phyloP scores from a whole-genome alignment of 192 early-diverging fungal genomes.

The Gonapodya prolifera region DNA sequence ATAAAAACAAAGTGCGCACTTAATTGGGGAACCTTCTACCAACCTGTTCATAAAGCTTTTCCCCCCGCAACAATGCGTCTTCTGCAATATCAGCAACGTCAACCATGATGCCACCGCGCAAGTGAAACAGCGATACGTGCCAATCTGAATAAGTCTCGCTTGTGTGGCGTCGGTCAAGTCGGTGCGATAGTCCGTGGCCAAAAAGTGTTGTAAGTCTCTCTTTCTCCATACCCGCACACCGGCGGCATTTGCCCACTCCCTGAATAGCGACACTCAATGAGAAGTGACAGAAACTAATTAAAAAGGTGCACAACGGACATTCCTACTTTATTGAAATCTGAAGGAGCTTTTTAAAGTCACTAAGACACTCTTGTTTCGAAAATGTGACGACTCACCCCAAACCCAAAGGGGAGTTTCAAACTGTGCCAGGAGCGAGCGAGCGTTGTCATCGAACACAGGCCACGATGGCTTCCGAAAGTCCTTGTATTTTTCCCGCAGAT shows the following conservation, averaged over 20 bases:
- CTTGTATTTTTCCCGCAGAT: neutral
- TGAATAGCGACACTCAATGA: too few species aligned
- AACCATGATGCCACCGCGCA: neutral
- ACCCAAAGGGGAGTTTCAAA: neutral
- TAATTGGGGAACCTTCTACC: too few species aligned
- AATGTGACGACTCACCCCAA: too few species aligned
- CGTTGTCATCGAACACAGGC: neutral
- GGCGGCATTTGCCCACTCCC: neutral
- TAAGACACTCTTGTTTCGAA: too few species aligned
- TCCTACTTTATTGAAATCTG: neutral
- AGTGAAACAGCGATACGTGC: neutral
- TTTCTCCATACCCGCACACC: neutral
- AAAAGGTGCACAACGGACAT: too few species aligned
- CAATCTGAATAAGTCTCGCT: neutral
- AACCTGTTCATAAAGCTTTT: neutral
- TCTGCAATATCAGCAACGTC: too few species aligned
- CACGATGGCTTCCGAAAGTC: neutral
- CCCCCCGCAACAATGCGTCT: neutral
- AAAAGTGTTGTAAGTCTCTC: neutral
- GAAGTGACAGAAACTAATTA: too few species aligned
- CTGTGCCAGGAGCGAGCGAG: neutral
- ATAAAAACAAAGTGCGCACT: too few species aligned
- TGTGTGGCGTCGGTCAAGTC: slow-evolving; percentile 1
- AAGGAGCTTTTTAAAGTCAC: too few species aligned
- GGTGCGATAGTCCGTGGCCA: neutral